Base-by-base conservation (phyloP, 768 basidiomycete species). In the Russula brevipes region DNA sequence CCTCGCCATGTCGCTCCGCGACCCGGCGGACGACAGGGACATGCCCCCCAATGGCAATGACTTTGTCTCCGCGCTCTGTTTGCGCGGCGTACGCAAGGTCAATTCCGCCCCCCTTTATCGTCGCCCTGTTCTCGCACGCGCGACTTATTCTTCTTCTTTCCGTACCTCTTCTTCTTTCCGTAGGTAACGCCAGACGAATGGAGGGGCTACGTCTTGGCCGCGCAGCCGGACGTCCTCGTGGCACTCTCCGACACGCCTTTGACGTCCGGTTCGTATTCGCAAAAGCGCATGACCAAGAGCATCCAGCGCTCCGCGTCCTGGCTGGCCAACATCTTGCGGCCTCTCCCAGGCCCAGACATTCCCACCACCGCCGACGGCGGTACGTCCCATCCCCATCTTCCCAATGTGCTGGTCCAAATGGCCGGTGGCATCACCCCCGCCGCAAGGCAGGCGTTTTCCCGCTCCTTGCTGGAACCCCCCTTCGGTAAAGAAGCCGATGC, bases 251-350 rank as follows among this genome's bases (percentile, higher is more conserved):
- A 94, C 61, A 84, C 77, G 0, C 88, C 89, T 0, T 84, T 82
- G 70, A 87, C 87, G 0, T 65, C 76, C 3, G 80, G 83, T 0
- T 83, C 87, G 0, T 81, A 84, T 64, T 91, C 90, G 4, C 91
- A 94, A 70, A 92, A 89, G 66, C 83, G 91, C 3, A 73, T 86
- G 5, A 85, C 82, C 33, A 93, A 91, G 70, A 86, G 86, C 69
- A 80, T 91, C 57, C 87, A 91, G 49, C 80, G 91, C 33, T 85
- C 85, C 3, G 70, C 76, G 0, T 73, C 79, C 0, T 94, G 91
- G 91, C 73, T 92, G 0, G 73, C 78, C 0, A 76, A 80, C 39
- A 64, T 89, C 1, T 77, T 91, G 2, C 73, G 75, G 14, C 74
- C 73, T 3, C 64, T 68, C 30, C 66, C 69, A 3, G 42, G 24